Base-by-base conservation (phyloP, 352 stramenopile genomes). In the Lagenidium sp. region DNA sequence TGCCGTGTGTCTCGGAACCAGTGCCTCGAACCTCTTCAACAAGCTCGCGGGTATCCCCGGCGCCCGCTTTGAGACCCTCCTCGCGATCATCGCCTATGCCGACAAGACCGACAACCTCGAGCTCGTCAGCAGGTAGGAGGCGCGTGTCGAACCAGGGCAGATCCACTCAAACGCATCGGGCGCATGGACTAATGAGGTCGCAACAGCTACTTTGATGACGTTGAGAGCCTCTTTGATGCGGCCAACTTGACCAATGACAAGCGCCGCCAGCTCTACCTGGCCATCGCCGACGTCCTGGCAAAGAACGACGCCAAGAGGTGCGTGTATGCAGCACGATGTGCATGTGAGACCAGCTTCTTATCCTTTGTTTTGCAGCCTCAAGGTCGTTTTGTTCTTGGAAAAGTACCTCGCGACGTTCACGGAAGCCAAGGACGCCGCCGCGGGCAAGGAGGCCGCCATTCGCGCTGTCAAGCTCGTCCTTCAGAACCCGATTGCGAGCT, bases 401-500 rank as follows among this genome's bases (percentile, higher is more conserved):
- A 83, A 87, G 60, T 88, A 82, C 55, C 46, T 90, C 29, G 42
- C 58, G 32, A 85, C 74, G 5, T 85, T 81, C 32, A 45, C 61
- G 2, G 42, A 58, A 23, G 57, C 60, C 39, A 71, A 87, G 53
- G 65, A 84, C 19, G 53, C 74, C 8, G 55, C 55, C 20, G 60
- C 61, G 6, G 83, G 76, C 41, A 88, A 90, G 54, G 60, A 79
- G 45, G 73, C 87, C 25, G 79, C 87, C 4, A 58, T 85, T 22
- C 88, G 85, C 41, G 85, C 85, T 5, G 70, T 67, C 19, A 76
- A 92, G 46, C 71, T 91, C 43, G 82, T 93, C 44, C 81, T 97
- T 44, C 68, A 89, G 50, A 78, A 96, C 54, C 90, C 92, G 4
- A 68, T 97, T 44, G 71, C 83, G 36, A 82, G 85, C 47, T 97